Evolutionary conservation across 495 filamentous ascomycete species (phyloP).

Genomic region (Friedmanniomyces endolithicus): DNA sequence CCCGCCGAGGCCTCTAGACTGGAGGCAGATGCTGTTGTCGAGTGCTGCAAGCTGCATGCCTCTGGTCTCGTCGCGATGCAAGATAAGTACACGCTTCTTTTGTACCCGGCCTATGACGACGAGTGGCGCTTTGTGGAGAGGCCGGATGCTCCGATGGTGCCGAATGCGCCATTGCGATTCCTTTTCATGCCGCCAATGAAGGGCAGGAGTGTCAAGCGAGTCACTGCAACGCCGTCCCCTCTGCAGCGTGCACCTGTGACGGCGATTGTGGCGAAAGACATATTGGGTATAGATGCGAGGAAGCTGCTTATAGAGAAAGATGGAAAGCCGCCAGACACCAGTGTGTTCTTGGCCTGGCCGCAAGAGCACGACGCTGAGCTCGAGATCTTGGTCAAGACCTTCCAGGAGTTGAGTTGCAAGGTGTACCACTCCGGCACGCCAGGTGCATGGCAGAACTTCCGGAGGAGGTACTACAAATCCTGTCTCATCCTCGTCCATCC

Average conservation of each 20-base stretch:
- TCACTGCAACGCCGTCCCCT: background rate
- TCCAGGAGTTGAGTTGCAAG: slow-evolving; percentile 13
- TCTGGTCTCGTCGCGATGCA: slow-evolving; percentile 5
- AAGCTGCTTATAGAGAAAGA: background rate
- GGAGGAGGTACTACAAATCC: background rate
- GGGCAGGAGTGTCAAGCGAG: background rate
- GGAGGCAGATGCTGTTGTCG: background rate
- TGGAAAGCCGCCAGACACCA: too few species aligned
- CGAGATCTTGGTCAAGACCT: slow-evolving; percentile 4
- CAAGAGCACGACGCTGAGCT: slow-evolving; percentile 4
- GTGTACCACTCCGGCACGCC: slow-evolving; percentile 7
- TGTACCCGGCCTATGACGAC: slow-evolving; percentile 1
- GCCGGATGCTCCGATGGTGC: background rate
- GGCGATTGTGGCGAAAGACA: background rate
- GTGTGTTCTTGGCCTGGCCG: slow-evolving; percentile 12
- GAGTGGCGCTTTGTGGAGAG: slow-evolving; percentile 9
- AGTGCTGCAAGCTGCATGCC: slow-evolving; percentile 2
- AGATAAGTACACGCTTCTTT: slow-evolving; percentile 4
- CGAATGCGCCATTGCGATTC: slow-evolving; percentile 1
- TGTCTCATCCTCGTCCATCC: slow-evolving; percentile 11
- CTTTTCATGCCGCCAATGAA: background rate
- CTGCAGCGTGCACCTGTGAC: background rate
- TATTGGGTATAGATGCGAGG: background rate
- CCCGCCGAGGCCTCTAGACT: background rate
- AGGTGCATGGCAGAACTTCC: slow-evolving; percentile 10